Evolutionary conservation across 1,284 basidiomycete species (phyloP), one percentile per base, ranked within the genome.

Genomic region (Malassezia caprae): DNA sequence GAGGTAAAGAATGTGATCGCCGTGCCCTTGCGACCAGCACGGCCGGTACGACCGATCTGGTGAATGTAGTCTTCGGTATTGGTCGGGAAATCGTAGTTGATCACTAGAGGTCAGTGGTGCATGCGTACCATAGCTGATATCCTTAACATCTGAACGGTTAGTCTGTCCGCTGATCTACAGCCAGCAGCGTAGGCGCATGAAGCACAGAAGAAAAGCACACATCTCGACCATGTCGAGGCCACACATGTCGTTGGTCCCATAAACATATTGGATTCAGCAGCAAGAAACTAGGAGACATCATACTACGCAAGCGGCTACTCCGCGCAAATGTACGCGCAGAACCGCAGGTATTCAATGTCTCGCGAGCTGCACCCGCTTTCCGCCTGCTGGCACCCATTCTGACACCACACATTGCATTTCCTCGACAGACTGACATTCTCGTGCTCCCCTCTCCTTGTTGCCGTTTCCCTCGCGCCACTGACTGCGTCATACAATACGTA

Each of bases 51-150:
- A 58, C 88, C 89, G 66, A 91, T 91, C 63, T 90, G 87, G 76
- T 91, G 88, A 53, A 90, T 87, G 75, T 90, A 90, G 76, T 91
- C 88, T 78, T 91, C 89, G 66, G 87, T 90, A 74, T 90, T 90
- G 78, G 91, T 94, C 4, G 91, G 89, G 81, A 94, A 96, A 76
- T 94, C 90, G 77, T 89, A 93, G 79, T 90, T 90, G 34, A 73
- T 66, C 59, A 68, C 63, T 62, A 57, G 48, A 52, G 56, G 52
- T 40, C 44, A 50, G 31, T 23, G 2, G 21, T 0, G 10, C 26
- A 48, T 2, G 82, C 87, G 77, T 70, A 90, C 88, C 88, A 77
- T 88, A 90, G 62, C 86, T 84, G 67, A 91, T 88, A 78, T 91
- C 88, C 84, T 91, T 91, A 76, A 90, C 88, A 79, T 90, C 88